phyloP scores from a whole-genome alignment of 352 stramenopile genomes.

The Phytopythium boreale region DNA sequence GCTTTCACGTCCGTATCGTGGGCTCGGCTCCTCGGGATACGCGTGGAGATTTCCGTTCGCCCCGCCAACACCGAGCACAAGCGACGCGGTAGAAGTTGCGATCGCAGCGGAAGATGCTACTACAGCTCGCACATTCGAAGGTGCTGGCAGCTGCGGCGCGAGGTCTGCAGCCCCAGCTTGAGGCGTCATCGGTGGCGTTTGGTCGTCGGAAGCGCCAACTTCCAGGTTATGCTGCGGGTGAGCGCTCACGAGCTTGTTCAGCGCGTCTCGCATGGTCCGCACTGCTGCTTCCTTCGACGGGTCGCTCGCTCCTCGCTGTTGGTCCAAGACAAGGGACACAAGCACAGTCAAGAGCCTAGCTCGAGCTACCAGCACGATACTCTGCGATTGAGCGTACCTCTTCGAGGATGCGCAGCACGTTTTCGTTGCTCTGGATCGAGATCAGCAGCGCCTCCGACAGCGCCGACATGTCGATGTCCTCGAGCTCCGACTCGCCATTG shows the following conservation, averaged over 20 bases:
- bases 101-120: not conserved
- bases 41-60: not conserved
- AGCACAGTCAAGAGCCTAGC: not conserved
- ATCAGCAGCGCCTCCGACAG: slow-evolving; percentile 78
- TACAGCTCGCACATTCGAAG: not conserved
- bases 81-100: not conserved
- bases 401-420: slow-evolving; percentile 74
- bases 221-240: slow-evolving; percentile 81
- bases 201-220: slow-evolving; percentile 20
- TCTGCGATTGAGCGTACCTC: slow-evolving; percentile 24
- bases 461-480: slow-evolving; percentile 71
- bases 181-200: slow-evolving; percentile 3
- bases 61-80: not conserved
- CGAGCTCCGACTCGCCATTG: slow-evolving; percentile 40
- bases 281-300: slow-evolving; percentile 50
- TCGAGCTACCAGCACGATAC: not conserved
- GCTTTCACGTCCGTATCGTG: slow-evolving; percentile 15
- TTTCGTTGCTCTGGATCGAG: slow-evolving; percentile 81
- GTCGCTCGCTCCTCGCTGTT: slow-evolving; percentile 55
- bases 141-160: not conserved
- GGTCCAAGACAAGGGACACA: not conserved
- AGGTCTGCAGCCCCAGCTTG: not conserved
- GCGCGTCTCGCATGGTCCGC: slow-evolving; percentile 64
- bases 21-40: slow-evolving; percentile 2
- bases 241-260: slow-evolving; percentile 73